Evolutionary conservation across 805 yeast species (phyloP).

Genomic region (Vanderwaltozyma verrucispora): DNA sequence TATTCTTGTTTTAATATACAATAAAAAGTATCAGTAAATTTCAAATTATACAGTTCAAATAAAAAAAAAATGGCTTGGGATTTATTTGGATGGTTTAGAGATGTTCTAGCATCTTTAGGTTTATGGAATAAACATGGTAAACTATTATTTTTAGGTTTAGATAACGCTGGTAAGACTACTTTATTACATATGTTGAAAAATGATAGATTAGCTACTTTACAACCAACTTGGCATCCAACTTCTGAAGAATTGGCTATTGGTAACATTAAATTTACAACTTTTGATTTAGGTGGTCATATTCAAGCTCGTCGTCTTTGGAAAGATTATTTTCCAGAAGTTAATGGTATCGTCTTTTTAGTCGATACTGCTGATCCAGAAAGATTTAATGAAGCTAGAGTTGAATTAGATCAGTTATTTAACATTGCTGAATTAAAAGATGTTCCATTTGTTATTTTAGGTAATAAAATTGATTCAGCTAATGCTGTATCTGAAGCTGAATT

Average conservation of each 20-base stretch:
- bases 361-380: conserved; percentile 97
- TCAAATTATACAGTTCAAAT: too few relatives aligned
- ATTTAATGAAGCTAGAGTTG: conserved; percentile 89
- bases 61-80: conserved; percentile 28
- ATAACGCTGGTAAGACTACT: conserved; percentile 97
- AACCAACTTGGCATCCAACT: conserved; percentile 97
- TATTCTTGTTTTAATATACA: too few relatives aligned
- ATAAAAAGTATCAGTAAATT: too few relatives aligned
- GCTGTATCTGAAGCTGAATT: conserved; percentile 95
- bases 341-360: conserved; percentile 91
- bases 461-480: conserved; percentile 87
- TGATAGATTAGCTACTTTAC: conserved; percentile 94
- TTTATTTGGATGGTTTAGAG: conserved; percentile 41
- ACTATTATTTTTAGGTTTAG: conserved; percentile 88
- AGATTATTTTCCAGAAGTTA: conserved; percentile 98
- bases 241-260: conserved; percentile 97
- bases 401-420: conserved; percentile 83
- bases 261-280: conserved; percentile 91
- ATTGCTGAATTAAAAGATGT: conserved; percentile 85
- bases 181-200: conserved; percentile 78
- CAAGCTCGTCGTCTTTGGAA: conserved; percentile 99
- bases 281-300: conserved; percentile 96
- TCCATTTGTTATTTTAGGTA: conserved; percentile 90
- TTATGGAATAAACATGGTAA: conserved; percentile 94
- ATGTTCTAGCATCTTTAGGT: conserved; percentile 68